Base-by-base conservation (phyloP, 768 basidiomycete species). In the Suillus variegatus region DNA sequence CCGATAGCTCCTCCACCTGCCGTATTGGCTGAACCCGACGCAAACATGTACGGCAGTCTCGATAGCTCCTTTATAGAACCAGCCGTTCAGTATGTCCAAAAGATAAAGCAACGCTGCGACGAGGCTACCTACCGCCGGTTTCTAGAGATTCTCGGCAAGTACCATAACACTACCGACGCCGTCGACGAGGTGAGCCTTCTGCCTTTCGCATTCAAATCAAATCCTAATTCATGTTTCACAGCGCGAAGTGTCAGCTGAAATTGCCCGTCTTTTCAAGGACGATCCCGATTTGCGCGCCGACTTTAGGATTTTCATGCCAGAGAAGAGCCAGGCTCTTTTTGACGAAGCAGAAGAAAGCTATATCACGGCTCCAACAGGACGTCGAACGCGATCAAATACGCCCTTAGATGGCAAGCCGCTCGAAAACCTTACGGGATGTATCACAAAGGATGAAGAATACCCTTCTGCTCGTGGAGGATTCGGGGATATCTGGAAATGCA, bases 31-130 rank as follows among this genome's bases (percentile, higher is more conserved):
- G 60, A 61, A 20, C 65, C 75, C 8, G 75, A 76, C 44, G 64
- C 71, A 8, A 69, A 32, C 32, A 60, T 70, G 40, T 78, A 75
- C 62, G 71, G 75, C 13, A 20, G 74, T 32, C 70, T 78, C 67
- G 82, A 82, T 52, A 81, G 73, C 10, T 82, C 80, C 67, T 79
- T 86, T 28, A 86, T 91, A 49, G 86, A 89, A 69, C 89, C 88
- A 20, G 97, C 97, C 0, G 90, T 99, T 64, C 88, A 94, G 71
- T 99, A 97, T 70, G 95, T 99, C 40, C 95, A 96, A 78, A 95
- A 95, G 79, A 97, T 99, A 78, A 98, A 97, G 76, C 90, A 91
- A 65, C 88, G 95, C 18, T 97, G 94, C 77, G 93, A 97, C 67
- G 86, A 93, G 0, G 94, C 95, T 18, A 95, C 92, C 6, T 94